Evolutionary conservation across 208 protist genomes (phyloP).

Genomic region (Leishmania mexicana): DNA sequence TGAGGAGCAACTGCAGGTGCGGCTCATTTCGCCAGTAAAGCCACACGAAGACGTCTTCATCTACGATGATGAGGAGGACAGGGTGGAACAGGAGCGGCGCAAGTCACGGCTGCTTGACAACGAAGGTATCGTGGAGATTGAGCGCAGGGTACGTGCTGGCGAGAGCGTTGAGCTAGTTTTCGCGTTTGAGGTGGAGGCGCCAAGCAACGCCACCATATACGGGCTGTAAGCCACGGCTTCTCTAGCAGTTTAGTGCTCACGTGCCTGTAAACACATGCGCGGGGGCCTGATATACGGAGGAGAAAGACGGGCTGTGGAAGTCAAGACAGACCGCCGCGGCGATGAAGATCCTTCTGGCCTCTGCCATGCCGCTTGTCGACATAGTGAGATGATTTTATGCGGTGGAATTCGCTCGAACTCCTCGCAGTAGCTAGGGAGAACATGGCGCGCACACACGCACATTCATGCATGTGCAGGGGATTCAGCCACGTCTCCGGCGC

Average conservation of each 20-base stretch:
- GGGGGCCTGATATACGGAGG: background rate
- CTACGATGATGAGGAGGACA: constrained; percentile 28
- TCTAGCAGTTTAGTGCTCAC: background rate
- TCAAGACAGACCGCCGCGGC: background rate
- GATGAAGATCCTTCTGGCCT: background rate
- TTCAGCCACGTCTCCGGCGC: background rate
- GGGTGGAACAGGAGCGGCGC: constrained; percentile 19
- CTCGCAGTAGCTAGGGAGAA: background rate
- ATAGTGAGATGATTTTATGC: background rate
- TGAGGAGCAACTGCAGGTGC: constrained; percentile 36
- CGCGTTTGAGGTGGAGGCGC: constrained; percentile 31
- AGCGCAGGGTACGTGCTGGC: constrained; percentile 23
- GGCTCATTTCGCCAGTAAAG: constrained; percentile 24
- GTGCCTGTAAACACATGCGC: background rate
- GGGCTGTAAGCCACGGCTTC: constrained; percentile 9
- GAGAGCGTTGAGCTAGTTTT: constrained; percentile 27
- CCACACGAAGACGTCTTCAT: constrained; percentile 33
- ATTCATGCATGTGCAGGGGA: background rate
- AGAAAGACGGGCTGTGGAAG: background rate
- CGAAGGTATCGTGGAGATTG: constrained; percentile 33
- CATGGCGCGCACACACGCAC: background rate
- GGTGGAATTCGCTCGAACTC: background rate
- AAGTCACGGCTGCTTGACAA: constrained; percentile 26
- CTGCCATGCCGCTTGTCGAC: background rate
- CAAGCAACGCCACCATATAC: constrained; percentile 25